phyloP scores from a whole-genome alignment of 1,284 basidiomycete genomes.

The Caloboletus firmus region DNA sequence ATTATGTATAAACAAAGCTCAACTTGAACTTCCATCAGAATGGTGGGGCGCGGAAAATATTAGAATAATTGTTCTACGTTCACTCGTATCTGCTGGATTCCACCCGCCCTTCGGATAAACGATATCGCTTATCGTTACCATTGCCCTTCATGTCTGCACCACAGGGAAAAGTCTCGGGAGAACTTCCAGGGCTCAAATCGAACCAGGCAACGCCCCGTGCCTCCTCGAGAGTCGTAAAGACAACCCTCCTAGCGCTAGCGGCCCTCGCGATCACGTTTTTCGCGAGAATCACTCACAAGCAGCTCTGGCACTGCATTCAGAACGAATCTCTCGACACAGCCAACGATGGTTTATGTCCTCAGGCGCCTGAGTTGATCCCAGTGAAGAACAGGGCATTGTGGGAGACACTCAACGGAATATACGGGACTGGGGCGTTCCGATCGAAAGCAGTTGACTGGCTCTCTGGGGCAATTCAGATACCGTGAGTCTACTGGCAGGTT shows the following conservation, averaged over 20 bases:
- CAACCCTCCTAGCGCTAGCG: conserved; percentile 16
- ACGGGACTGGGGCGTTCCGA: conserved; percentile 35
- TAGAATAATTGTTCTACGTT: not conserved
- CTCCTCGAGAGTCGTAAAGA: conserved; percentile 14
- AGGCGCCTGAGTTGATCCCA: conserved; percentile 29
- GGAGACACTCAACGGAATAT: conserved; percentile 23
- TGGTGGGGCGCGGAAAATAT: not conserved
- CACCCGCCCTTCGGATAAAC: not conserved
- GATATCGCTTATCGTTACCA: not conserved
- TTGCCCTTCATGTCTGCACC: conserved; percentile 9
- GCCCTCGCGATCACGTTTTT: conserved; percentile 20
- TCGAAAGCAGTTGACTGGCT: conserved; percentile 38
- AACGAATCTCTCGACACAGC: not conserved
- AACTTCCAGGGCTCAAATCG: conserved; percentile 12
- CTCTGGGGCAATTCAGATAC: conserved; percentile 37
- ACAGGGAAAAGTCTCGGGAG: conserved; percentile 2
- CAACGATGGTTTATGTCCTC: conserved; percentile 26
- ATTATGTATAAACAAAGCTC: not conserved
- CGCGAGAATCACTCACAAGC: not conserved
- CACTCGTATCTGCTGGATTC: not conserved
- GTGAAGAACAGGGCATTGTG: conserved; percentile 28
- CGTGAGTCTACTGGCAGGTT: conserved; percentile 24
- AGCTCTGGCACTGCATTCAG: conserved; percentile 7
- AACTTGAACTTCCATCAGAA: not conserved
- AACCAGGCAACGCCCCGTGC: not conserved